A percentile compares a stretch with the other conserved stretches of the same genome.
phyloP scores from a whole-genome alignment of 768 basidiomycete genomes.

The Mycena crocata region DNA sequence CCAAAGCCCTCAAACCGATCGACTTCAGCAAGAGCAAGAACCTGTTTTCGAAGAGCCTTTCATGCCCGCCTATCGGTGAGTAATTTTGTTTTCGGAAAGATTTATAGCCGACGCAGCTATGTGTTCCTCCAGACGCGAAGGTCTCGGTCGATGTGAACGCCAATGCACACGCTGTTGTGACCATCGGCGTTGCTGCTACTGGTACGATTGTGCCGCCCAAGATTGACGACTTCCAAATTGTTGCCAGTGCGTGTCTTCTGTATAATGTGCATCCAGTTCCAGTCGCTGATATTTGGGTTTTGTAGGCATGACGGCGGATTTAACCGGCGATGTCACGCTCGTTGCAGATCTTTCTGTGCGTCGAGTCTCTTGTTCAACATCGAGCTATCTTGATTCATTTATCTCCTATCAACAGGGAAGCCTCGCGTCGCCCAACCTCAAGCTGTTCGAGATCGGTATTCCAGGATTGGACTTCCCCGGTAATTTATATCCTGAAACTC shows the following conservation, averaged over 20 bases:
- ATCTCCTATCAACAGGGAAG: constrained; percentile 40
- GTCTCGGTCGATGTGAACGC: constrained; percentile 44
- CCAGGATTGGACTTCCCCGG: constrained; percentile 60
- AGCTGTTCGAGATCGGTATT: constrained; percentile 52
- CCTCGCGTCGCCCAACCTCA: constrained; percentile 54
- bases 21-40: constrained; percentile 45
- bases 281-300: too few species aligned
- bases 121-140: background rate
- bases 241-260: background rate
- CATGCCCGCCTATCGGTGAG: constrained; percentile 33
- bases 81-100: too few species aligned
- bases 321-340: too few species aligned
- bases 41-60: constrained; percentile 40
- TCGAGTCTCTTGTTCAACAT: too few species aligned
- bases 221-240: constrained; percentile 30
- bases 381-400: background rate
- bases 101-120: background rate
- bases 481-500: too few species aligned
- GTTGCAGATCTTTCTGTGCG: too few species aligned
- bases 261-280: too few species aligned
- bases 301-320: too few species aligned
- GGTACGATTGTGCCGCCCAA: constrained; percentile 60
- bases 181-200: constrained; percentile 52
- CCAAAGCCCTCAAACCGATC: constrained; percentile 44
- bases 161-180: constrained; percentile 47